A percentile compares a stretch with the other conserved stretches of the same genome.
These are phyloP conservation scores for Staphylotrichum longicolle DNA, from an alignment of 495 filamentous ascomycete genomes.

Conservation along the genomic window DNA sequence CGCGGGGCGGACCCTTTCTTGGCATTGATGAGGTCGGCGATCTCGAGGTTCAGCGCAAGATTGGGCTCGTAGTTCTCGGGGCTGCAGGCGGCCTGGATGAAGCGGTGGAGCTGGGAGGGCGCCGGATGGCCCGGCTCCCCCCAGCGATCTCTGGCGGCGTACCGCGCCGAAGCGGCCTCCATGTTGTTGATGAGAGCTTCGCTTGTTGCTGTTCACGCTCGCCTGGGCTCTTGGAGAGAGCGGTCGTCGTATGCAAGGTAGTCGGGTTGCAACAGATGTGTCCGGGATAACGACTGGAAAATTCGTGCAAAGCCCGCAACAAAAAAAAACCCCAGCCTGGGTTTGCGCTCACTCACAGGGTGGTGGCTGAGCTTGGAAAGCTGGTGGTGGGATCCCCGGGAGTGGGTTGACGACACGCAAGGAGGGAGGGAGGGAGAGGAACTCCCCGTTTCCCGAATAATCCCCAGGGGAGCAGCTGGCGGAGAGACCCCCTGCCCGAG, in stretches of 20 bases:
- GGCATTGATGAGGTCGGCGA: slow-evolving; percentile 91
- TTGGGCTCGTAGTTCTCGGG: slow-evolving; percentile 97
- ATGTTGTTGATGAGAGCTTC: slow-evolving; percentile 39
- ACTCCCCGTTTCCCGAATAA: slow-evolving; percentile 23
- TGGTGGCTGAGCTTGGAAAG: too few relatives aligned
- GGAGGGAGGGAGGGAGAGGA: background rate
- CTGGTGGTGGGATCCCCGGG: background rate
- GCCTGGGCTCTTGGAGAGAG: too few relatives aligned
- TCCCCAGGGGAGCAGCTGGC: slow-evolving; percentile 11
- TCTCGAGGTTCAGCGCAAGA: slow-evolving; percentile 93
- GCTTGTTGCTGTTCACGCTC: background rate
- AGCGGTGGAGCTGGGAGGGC: slow-evolving; percentile 84
- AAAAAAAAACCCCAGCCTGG: too few relatives aligned
- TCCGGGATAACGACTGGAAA: too few relatives aligned
- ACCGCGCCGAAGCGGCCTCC: slow-evolving; percentile 95
- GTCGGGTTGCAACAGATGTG: too few relatives aligned
- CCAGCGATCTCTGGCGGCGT: slow-evolving; percentile 94
- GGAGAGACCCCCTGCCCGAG: slow-evolving; percentile 1
- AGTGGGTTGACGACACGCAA: slow-evolving; percentile 3
- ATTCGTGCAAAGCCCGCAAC: too few relatives aligned
- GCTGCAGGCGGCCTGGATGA: slow-evolving; percentile 93
- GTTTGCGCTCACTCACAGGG: too few relatives aligned
- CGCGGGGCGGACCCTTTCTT: slow-evolving; percentile 97
- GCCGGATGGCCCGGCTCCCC: slow-evolving; percentile 74
- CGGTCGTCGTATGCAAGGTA: background rate